Conservation (phyloP, 2,329 filamentous ascomycete genomes). For the Ambrosiella cleistominuta region DNA sequence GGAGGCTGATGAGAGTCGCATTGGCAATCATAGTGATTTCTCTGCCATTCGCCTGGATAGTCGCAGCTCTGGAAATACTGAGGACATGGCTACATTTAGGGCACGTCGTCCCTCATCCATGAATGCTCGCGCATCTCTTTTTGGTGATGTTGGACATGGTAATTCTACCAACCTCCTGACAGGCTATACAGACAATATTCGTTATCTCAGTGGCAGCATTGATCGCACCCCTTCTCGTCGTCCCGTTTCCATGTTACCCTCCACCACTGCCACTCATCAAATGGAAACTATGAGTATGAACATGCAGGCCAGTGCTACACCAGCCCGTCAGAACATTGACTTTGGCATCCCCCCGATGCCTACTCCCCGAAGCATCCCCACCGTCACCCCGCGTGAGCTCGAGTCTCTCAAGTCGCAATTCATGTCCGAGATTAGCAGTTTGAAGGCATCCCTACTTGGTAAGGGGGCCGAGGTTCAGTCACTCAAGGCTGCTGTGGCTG, state of each 20-base stretch:
- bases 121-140: slow-evolving; percentile 27
- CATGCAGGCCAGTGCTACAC: slow-evolving; percentile 24
- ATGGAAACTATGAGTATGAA: slow-evolving; percentile 12
- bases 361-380: slow-evolving; percentile 79
- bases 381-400: slow-evolving; percentile 77
- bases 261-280: not conserved
- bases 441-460: slow-evolving; percentile 78
- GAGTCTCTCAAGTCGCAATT: slow-evolving; percentile 84
- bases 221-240: slow-evolving; percentile 19
- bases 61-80: slow-evolving; percentile 3
- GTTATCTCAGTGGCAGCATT: slow-evolving; percentile 20
- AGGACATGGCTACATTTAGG: slow-evolving; percentile 7
- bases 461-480: slow-evolving; percentile 84
- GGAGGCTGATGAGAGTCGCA: slow-evolving; percentile 20
- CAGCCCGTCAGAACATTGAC: slow-evolving; percentile 39
- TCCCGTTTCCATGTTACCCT: slow-evolving; percentile 16
- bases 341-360: slow-evolving; percentile 82
- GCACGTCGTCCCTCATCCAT: slow-evolving; percentile 31
- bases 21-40: slow-evolving; percentile 64
- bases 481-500: slow-evolving; percentile 69
- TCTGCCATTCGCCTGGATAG: slow-evolving; percentile 52
- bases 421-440: slow-evolving; percentile 81
- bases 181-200: slow-evolving; percentile 68
- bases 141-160: slow-evolving; percentile 20
- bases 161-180: slow-evolving; percentile 64